Conservation (phyloP, 345 rosid genomes). For the Citrus australasica region DNA sequence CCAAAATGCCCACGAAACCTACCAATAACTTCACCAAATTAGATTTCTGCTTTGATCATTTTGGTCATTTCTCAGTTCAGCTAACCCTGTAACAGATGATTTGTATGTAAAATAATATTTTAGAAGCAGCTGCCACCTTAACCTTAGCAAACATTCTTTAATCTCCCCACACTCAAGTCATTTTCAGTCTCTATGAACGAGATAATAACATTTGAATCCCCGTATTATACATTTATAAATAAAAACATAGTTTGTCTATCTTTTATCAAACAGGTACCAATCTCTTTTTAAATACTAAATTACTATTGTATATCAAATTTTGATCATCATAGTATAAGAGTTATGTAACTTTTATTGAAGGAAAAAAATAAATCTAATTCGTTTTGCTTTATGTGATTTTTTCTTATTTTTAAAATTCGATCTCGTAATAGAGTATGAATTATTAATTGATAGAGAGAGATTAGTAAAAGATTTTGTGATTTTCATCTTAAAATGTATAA, state of each 20-base stretch:
- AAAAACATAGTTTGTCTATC: neutral
- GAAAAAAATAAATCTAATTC: no score
- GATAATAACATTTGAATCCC: neutral
- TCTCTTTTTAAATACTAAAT: no score
- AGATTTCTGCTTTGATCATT: neutral
- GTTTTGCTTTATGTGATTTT: neutral
- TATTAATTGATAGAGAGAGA: neutral
- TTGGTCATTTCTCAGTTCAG: constrained; percentile 5
- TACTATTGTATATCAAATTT: no score
- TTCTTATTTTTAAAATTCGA: no score
- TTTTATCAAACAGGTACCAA: neutral
- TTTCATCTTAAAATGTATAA: no score
- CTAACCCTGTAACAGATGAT: neutral
- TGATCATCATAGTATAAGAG: neutral
- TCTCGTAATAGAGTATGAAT: no score
- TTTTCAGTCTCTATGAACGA: neutral
- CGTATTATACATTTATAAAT: neutral
- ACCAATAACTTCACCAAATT: neutral
- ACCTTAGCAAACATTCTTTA: neutral
- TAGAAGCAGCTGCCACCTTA: neutral
- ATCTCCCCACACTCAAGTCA: neutral
- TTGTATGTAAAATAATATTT: neutral
- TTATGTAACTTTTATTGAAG: neutral
- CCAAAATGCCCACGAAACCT: neutral
- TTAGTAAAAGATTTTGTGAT: no score